Evolutionary conservation across 2,329 filamentous ascomycete species (phyloP).

Genomic region (Alternaria sp.): DNA sequence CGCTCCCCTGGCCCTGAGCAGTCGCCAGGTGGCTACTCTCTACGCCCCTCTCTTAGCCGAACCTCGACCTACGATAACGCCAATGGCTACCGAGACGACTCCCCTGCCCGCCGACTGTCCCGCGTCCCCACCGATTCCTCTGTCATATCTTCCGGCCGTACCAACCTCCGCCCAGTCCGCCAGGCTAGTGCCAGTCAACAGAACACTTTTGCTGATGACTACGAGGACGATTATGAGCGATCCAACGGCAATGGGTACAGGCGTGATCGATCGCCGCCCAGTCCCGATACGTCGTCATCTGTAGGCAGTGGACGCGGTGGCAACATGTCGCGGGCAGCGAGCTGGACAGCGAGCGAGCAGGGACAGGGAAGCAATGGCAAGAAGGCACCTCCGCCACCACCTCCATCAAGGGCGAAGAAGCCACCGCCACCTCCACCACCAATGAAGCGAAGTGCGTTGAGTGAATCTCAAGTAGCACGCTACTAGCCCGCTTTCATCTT

Average conservation of each 20-base stretch:
- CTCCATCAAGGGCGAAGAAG: slow-evolving; percentile 71
- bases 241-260: slow-evolving; percentile 39
- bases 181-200: slow-evolving; percentile 41
- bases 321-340: slow-evolving; percentile 60
- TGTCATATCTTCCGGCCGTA: slow-evolving; percentile 57
- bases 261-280: slow-evolving; percentile 60
- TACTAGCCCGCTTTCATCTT: slow-evolving; percentile 32
- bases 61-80: slow-evolving; percentile 67
- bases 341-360: slow-evolving; percentile 52
- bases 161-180: slow-evolving; percentile 55
- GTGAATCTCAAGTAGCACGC: slow-evolving; percentile 48
- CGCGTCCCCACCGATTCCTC: slow-evolving; percentile 65
- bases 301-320: slow-evolving; percentile 54
- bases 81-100: slow-evolving; percentile 61
- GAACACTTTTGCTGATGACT: slow-evolving; percentile 47
- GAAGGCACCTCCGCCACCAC: slow-evolving; percentile 65
- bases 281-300: slow-evolving; percentile 57
- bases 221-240: slow-evolving; percentile 45
- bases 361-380: slow-evolving; percentile 48
- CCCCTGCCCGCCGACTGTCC: slow-evolving; percentile 59
- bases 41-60: slow-evolving; percentile 60
- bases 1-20: slow-evolving; percentile 49
- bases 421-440: slow-evolving; percentile 70
- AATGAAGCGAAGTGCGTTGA: slow-evolving; percentile 66
- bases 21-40: slow-evolving; percentile 44